phyloP scores from a whole-genome alignment of 2,329 filamentous ascomycete species.

The Samsoniella hepiali region DNA sequence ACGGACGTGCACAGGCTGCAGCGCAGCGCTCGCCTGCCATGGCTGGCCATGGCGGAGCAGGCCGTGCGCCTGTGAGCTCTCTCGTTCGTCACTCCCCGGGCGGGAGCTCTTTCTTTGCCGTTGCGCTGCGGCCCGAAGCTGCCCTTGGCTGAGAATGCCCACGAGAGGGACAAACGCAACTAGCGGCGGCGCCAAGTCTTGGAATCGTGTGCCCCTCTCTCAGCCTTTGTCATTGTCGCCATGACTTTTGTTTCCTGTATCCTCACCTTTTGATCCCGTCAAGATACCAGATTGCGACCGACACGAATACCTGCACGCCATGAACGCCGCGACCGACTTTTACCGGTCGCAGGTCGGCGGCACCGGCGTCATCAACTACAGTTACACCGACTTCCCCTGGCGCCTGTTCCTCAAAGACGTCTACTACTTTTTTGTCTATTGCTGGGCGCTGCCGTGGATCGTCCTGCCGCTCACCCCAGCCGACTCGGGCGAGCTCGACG shows the following conservation, averaged over 20 bases:
- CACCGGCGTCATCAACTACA: slow-evolving; percentile 55
- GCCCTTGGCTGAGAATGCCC: background rate
- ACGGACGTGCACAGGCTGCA: no score
- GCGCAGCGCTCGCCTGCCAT: background rate
- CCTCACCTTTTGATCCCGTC: background rate
- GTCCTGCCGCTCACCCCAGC: slow-evolving; percentile 55
- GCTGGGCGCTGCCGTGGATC: slow-evolving; percentile 58
- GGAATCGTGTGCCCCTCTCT: background rate
- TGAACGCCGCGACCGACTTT: slow-evolving; percentile 44
- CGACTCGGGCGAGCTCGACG: slow-evolving; percentile 55
- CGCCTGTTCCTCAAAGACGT: slow-evolving; percentile 50
- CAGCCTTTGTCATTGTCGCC: background rate
- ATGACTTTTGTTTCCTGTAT: background rate
- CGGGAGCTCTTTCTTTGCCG: background rate
- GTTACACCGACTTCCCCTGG: slow-evolving; percentile 56
- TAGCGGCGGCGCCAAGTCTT: background rate
- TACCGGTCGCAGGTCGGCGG: slow-evolving; percentile 59
- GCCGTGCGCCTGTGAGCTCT: background rate
- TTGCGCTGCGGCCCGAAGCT: background rate
- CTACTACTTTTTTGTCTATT: slow-evolving; percentile 53
- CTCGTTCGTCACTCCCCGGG: background rate
- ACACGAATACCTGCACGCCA: slow-evolving; percentile 19
- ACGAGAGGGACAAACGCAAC: background rate
- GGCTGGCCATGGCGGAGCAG: background rate
- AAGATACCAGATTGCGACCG: background rate